A percentile compares a stretch with the other conserved stretches of the same genome.
Evolutionary conservation across 768 basidiomycete genomes (phyloP).

Genomic region (Cantharellus anzutake): DNA sequence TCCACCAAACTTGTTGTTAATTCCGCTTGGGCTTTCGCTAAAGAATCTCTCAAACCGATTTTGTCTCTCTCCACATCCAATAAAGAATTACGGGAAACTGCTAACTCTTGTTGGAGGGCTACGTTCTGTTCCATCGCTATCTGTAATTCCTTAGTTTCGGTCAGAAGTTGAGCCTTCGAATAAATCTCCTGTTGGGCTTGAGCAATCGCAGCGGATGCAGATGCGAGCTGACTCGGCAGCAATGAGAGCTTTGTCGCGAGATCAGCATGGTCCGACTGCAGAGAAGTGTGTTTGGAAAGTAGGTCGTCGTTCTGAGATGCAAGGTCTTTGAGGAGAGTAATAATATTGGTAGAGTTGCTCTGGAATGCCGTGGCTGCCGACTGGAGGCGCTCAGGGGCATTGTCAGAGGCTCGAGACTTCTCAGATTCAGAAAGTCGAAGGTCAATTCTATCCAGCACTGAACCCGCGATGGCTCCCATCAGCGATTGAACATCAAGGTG

Average conservation of each 20-base stretch:
- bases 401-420: constrained; percentile 31
- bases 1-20: constrained; percentile 29
- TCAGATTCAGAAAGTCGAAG: constrained; percentile 62
- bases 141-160: constrained; percentile 52
- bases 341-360: not conserved
- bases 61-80: constrained; percentile 68
- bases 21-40: constrained; percentile 49
- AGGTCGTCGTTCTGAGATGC: constrained; percentile 5
- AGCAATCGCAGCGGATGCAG: constrained; percentile 27
- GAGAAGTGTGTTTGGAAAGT: constrained; percentile 9
- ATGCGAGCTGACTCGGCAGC: constrained; percentile 29
- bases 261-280: constrained; percentile 28
- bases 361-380: constrained; percentile 25
- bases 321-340: not conserved
- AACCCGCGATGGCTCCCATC: constrained; percentile 75
- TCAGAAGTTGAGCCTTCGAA: constrained; percentile 35
- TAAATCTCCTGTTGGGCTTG: constrained; percentile 39
- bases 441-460: constrained; percentile 71
- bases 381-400: constrained; percentile 22
- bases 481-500: constrained; percentile 72
- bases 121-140: constrained; percentile 32
- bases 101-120: constrained; percentile 52
- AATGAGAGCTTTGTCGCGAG: constrained; percentile 25
- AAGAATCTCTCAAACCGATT: constrained; percentile 41
- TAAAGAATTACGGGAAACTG: constrained; percentile 61